These are phyloP conservation scores for Sphagnurus paluster DNA, from an alignment of 1,284 basidiomycete species.

Conservation along the genomic window DNA sequence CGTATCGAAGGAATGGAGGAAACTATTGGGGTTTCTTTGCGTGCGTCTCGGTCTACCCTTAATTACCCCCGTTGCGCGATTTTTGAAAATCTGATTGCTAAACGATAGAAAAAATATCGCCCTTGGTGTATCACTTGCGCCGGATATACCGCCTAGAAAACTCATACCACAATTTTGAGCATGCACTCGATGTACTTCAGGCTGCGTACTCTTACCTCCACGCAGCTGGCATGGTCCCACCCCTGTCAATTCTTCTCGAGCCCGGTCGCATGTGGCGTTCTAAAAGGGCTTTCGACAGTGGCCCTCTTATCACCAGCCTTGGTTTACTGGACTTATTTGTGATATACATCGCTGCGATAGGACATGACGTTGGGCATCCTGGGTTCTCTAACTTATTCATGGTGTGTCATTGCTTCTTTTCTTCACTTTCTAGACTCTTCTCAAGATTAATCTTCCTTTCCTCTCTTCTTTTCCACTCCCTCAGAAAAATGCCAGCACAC, in stretches of 20 bases:
- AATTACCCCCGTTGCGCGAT: slow-evolving; percentile 1
- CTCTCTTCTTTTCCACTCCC: slow-evolving; percentile 8
- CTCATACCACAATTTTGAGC: slow-evolving; percentile 95
- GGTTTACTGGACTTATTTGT: slow-evolving; percentile 76
- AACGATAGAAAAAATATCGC: slow-evolving; percentile 62
- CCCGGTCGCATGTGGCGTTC: slow-evolving; percentile 49
- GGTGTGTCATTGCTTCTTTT: slow-evolving; percentile 49
- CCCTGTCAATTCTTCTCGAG: slow-evolving; percentile 56
- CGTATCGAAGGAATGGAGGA: slow-evolving; percentile 75
- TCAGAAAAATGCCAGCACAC: slow-evolving; percentile 90
- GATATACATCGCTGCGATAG: slow-evolving; percentile 86
- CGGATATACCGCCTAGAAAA: slow-evolving; percentile 87
- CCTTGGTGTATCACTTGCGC: slow-evolving; percentile 79
- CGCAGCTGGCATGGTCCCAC: slow-evolving; percentile 77
- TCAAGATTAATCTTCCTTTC: too few relatives aligned
- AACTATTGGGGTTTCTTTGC: slow-evolving; percentile 60
- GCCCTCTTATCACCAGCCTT: slow-evolving; percentile 52
- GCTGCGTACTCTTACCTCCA: slow-evolving; percentile 85
- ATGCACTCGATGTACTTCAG: slow-evolving; percentile 93
- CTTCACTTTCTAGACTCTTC: too few relatives aligned
- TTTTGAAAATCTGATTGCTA: slow-evolving; percentile 15
- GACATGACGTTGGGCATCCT: slow-evolving; percentile 94
- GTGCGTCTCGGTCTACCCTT: slow-evolving; percentile 47
- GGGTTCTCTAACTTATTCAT: slow-evolving; percentile 91
- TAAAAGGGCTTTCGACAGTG: slow-evolving; percentile 38